Evolutionary conservation across 257 asterid genomes (phyloP), one percentile per base, ranked within the genome.

Genomic region (Salvia hispanica): DNA sequence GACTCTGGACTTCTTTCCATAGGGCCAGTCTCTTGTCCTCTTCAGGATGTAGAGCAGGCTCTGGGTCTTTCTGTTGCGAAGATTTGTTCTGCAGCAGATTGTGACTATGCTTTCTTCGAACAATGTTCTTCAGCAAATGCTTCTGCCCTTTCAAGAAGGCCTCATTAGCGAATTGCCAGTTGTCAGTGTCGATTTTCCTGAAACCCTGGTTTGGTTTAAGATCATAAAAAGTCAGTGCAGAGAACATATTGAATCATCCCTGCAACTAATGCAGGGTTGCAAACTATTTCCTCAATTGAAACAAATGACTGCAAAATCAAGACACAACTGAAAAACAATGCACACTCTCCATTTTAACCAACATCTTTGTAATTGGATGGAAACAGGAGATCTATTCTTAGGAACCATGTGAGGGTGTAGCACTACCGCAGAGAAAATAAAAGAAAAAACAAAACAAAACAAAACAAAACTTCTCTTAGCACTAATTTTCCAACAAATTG

Each of bases 161-260:
- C 50, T 90, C 96, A 46, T 93, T 93, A 45, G 91, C 76, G 58
- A 93, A 93, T 68, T 90, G 96, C 94, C 96, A 93, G 36, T 86
- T 79, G 76, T 93, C 99, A 8, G 95, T 85, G 72, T 90, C 99
- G 11, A 85, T 72, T 85, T 93, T 93, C 62, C 82, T 83, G 81
- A 93, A 93, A 61, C 99, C 99, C 97, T 93, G 86, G 50, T 75
- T 58, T 55, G 58, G 54, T 16, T 34, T 62, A 6, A 63, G 62
- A 52, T 5, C 14, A 59, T 45, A 15, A 9, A 65, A 40, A 42
- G 68, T 64, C 44, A 70, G 69, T 16, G 40, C 33, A 62, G 42
- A 48, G 34, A 34, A 69, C 46, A 21, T 46, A 61, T 6, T 50
- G 7, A 5, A 52, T 9, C 9, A 14, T 28, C 43, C 64, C 18